Conservation (phyloP, 306 rosid genomes). For the Senna tora region DNA sequence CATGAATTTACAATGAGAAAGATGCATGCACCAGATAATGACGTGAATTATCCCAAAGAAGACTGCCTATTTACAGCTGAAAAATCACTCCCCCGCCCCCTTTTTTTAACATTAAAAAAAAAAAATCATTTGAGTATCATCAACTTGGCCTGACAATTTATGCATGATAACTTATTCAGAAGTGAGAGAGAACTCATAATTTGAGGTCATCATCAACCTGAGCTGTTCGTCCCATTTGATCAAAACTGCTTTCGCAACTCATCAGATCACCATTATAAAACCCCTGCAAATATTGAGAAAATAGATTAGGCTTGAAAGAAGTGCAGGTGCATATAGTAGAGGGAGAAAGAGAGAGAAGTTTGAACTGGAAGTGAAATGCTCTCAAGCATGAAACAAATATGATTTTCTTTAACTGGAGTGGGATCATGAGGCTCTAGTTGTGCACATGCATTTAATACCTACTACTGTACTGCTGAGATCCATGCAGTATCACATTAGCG, state of each 20-base stretch:
- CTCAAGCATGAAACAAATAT: conserved; percentile 24
- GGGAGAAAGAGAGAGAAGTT: conserved; percentile 17
- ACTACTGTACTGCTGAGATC: conserved; percentile 27
- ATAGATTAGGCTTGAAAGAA: conserved; percentile 28
- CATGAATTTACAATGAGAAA: conserved; percentile 40
- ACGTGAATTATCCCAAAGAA: conserved; percentile 19
- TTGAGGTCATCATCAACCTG: conserved; percentile 63
- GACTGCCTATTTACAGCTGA: conserved; percentile 13
- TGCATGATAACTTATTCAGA: not conserved
- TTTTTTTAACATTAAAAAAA: not conserved
- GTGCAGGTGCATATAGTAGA: not conserved
- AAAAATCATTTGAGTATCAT: not conserved
- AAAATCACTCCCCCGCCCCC: not conserved
- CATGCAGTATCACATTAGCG: conserved; percentile 17
- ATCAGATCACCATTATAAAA: conserved; percentile 81
- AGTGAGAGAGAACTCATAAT: not conserved
- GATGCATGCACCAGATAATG: conserved; percentile 21
- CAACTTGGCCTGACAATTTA: not conserved
- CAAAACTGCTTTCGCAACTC: conserved; percentile 77
- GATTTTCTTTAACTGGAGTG: not conserved
- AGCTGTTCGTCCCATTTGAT: conserved; percentile 89
- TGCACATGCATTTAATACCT: conserved; percentile 1
- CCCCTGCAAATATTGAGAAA: conserved; percentile 54
- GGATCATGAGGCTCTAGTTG: conserved; percentile 23
- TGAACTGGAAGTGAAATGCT: conserved; percentile 9